phyloP scores from a whole-genome alignment of 106 monocot species.

The Hemerocallis citrina region DNA sequence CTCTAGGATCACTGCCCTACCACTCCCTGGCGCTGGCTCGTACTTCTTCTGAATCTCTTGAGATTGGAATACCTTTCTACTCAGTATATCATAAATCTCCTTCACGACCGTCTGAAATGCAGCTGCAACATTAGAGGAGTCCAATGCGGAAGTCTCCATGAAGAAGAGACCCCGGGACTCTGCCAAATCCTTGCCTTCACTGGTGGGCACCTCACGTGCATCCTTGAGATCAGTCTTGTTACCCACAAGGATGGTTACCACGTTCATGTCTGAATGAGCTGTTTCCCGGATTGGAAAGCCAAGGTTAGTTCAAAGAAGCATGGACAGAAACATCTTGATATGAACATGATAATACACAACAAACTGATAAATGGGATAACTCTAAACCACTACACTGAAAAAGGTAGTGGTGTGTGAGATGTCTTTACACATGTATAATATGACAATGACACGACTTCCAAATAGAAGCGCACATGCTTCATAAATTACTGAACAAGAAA shows the following conservation, averaged over 20 bases:
- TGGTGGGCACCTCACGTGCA: slow-evolving; percentile 6
- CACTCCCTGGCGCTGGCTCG: slow-evolving; percentile 7
- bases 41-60: slow-evolving; percentile 15
- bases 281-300: too few species aligned
- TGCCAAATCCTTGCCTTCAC: slow-evolving; percentile 16
- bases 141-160: slow-evolving; percentile 19
- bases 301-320: too few species aligned
- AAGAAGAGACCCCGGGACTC: slow-evolving; percentile 15
- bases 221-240: slow-evolving; percentile 16
- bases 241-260: slow-evolving; percentile 18
- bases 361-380: too few species aligned
- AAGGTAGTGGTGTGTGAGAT: too few species aligned
- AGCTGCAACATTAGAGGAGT: slow-evolving; percentile 13
- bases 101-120: slow-evolving; percentile 15
- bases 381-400: too few species aligned
- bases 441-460: too few species aligned
- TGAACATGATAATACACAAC: too few species aligned
- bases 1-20: slow-evolving; percentile 2
- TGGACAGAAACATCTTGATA: too few species aligned
- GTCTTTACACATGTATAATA: too few species aligned
- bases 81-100: slow-evolving; percentile 19
- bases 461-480: too few species aligned
- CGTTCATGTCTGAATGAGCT: slow-evolving; percentile 24
- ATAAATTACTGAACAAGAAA: too few species aligned
- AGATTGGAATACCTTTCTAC: slow-evolving; percentile 17